Conservation (phyloP, 2,329 filamentous ascomycete species). For the Coleophoma cylindrospora region DNA sequence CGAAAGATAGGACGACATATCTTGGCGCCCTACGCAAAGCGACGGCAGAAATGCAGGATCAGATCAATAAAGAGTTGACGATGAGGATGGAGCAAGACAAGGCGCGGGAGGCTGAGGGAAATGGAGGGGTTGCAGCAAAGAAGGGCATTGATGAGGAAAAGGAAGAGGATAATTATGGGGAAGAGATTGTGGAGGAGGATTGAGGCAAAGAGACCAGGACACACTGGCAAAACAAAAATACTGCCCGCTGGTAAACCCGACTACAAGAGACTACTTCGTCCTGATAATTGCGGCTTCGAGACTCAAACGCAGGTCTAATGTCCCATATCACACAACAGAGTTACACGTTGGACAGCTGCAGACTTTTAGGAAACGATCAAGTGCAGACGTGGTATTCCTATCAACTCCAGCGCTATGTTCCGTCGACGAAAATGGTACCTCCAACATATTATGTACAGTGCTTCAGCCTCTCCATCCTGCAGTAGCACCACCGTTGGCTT, state of each 20-base stretch:
- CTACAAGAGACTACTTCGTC: too few species aligned
- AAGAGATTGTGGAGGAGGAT: constrained; percentile 69
- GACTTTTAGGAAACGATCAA: background rate
- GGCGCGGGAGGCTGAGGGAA: constrained; percentile 32
- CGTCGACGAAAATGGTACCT: constrained; percentile 1
- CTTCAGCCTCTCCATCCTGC: constrained; percentile 11
- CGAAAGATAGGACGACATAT: constrained; percentile 51
- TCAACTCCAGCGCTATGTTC: constrained; percentile 18
- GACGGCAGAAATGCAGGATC: constrained; percentile 54
- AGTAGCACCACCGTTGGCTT: constrained; percentile 10
- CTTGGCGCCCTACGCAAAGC: constrained; percentile 53
- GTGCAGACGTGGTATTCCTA: background rate
- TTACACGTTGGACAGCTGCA: background rate
- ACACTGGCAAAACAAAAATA: too few species aligned
- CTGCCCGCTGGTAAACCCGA: too few species aligned
- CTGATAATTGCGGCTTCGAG: too few species aligned
- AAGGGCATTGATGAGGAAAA: constrained; percentile 43
- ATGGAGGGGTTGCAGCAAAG: constrained; percentile 25
- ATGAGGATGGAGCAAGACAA: constrained; percentile 71
- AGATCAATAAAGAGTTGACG: constrained; percentile 68
- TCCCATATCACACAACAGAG: background rate
- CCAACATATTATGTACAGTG: constrained; percentile 3
- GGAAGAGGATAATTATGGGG: constrained; percentile 78
- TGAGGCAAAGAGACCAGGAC: constrained; percentile 26
- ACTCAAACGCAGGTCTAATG: background rate